Evolutionary conservation across 371 early-diverging fungal species (phyloP).

Genomic region (Vairimorpha apis): DNA sequence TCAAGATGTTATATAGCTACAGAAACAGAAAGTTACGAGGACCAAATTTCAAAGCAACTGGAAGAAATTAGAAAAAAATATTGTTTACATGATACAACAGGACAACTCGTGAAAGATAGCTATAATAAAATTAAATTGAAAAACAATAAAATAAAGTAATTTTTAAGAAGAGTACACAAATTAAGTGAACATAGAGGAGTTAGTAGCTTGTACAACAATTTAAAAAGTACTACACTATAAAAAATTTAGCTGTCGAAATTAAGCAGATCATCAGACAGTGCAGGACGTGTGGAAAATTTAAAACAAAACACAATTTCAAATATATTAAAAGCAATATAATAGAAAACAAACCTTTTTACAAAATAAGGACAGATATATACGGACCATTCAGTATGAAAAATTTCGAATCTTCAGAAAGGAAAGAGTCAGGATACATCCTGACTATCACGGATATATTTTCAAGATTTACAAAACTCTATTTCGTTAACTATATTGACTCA

Average conservation of each 20-base stretch:
- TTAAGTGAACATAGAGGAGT: neutral
- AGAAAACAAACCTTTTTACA: neutral
- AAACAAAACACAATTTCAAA: neutral
- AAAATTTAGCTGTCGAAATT: neutral
- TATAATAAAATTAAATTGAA: neutral
- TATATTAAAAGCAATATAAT: neutral
- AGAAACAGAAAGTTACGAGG: neutral
- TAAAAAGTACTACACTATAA: neutral
- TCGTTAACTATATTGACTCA: neutral
- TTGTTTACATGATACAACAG: neutral
- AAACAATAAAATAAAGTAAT: neutral
- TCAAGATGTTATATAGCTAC: neutral
- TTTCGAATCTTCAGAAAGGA: neutral
- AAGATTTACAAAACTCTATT: neutral
- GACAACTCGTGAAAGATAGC: neutral
- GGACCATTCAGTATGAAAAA: conserved; percentile 4
- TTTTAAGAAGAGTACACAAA: neutral
- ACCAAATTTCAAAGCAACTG: neutral
- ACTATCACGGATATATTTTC: conserved; percentile 22
- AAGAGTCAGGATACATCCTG: conserved; percentile 6
- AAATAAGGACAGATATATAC: conserved; percentile 9
- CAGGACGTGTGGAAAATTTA: neutral
- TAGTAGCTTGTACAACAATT: neutral
- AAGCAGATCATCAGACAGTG: neutral
- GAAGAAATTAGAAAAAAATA: neutral